Evolutionary conservation across 2,329 filamentous ascomycete species (phyloP), one percentile per base, ranked within the genome.

Genomic region (Cercospora canescens): DNA sequence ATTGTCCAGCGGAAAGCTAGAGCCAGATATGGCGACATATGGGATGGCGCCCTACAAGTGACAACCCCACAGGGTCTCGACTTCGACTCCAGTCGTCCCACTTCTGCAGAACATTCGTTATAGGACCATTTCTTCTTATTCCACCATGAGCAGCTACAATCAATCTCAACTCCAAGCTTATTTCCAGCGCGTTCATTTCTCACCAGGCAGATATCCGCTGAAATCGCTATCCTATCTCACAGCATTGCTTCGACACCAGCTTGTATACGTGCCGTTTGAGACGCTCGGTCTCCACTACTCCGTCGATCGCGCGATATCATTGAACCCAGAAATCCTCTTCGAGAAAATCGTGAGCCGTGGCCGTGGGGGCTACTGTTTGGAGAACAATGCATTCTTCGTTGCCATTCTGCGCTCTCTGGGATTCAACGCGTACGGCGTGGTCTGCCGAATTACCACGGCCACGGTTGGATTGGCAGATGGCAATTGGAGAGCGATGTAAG

Each of bases 341-440:
- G 76, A 81, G 34, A 88, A 88, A 73, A 79, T 88, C 34, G 81
- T 76, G 8, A 63, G 28, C n/a, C 66, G 84, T 1, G 79, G 80
- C 3, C 76, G 85, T 45, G 86, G 87, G 30, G 87, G 86, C 1
- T 88, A 88, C 66, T 88, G 86, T 73, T 86, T 88, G 84, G 86
- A 88, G 73, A 86, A 82, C 66, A 86, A 86, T 41, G 74, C 77
- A 5, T 76, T 88, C 39, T 83, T 88, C 65, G 81, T 79, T 7
- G 81, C 79, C 2, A 75, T 88, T 9, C 71, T 88, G 57, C 77
- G 80, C 26, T 83, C 81, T 0, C 71, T 88, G 34, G 85, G 85
- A 0, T 88, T 83, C 68, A 73, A 72, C 11, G 60, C 81, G 11
- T 80, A 79, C 65, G 75, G 75, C 28, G 52, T 56, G 34, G 52